Evolutionary conservation across 768 basidiomycete species (phyloP).

Genomic region (Auricularia sp.): DNA sequence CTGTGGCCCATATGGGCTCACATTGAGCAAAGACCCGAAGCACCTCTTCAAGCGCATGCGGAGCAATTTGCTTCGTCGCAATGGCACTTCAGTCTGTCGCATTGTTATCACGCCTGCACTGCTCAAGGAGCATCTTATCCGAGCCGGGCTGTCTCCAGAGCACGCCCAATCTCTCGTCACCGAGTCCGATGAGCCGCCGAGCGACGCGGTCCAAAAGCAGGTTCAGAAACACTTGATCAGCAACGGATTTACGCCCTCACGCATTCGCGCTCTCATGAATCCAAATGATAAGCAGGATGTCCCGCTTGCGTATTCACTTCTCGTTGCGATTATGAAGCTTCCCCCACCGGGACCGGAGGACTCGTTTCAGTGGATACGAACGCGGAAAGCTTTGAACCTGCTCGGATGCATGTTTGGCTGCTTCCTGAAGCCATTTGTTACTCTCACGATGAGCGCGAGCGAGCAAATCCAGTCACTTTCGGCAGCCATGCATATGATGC

Average conservation of each 20-base stretch:
- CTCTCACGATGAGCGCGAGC: conserved; percentile 18
- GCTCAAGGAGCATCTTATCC: conserved; percentile 17
- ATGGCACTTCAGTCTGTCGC: conserved; percentile 17
- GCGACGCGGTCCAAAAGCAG: not conserved
- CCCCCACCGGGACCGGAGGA: conserved; percentile 5
- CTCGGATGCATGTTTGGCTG: conserved; percentile 18
- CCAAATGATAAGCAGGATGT: conserved; percentile 27
- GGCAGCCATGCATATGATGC: conserved; percentile 52
- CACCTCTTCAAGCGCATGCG: conserved; percentile 26
- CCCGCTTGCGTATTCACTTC: conserved; percentile 17
- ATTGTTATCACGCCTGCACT: conserved; percentile 18
- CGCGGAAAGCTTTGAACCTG: conserved; percentile 15
- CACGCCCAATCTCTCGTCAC: not conserved
- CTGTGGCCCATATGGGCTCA: conserved; percentile 26
- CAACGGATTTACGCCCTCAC: not conserved
- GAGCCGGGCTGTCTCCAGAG: conserved; percentile 2
- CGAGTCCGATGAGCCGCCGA: not conserved
- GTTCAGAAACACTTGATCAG: not conserved
- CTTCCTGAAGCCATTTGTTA: conserved; percentile 22
- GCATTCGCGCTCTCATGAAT: conserved; percentile 16
- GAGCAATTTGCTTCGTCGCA: conserved; percentile 18
- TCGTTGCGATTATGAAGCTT: conserved; percentile 20
- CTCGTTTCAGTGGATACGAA: conserved; percentile 11
- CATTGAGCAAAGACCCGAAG: conserved; percentile 26
- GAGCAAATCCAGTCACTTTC: conserved; percentile 28